Conservation (phyloP, 2,329 filamentous ascomycete species). For the Aspergillus ruber region DNA sequence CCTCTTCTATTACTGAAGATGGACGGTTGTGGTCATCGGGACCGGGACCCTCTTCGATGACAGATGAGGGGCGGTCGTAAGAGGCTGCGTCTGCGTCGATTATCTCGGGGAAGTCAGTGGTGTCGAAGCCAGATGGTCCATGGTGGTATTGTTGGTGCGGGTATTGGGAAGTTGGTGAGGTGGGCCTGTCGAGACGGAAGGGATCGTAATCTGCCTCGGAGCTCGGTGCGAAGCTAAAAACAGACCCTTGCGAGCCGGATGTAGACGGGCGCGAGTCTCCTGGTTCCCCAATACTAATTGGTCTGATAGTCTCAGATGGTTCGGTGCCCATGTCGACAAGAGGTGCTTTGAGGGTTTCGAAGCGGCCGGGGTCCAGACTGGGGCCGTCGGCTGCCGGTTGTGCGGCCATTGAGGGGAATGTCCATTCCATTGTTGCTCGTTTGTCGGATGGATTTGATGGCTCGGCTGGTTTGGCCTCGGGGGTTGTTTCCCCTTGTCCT, state of each 20-base stretch:
- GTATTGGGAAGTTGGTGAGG: conserved; percentile 14
- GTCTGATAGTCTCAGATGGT: conserved; percentile 9
- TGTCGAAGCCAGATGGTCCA: neutral
- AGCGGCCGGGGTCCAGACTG: conserved; percentile 14
- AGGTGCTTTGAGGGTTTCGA: conserved; percentile 29
- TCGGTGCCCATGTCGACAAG: conserved; percentile 8
- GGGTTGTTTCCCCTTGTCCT: conserved; percentile 2
- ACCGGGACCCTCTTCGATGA: no score
- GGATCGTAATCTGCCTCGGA: conserved; percentile 38
- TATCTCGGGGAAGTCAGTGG: conserved; percentile 35
- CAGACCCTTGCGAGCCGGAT: conserved; percentile 21
- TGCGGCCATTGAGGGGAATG: conserved; percentile 42
- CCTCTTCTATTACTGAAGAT: no score
- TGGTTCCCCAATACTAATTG: conserved; percentile 18
- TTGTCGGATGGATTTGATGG: conserved; percentile 22
- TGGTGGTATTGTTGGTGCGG: conserved; percentile 34
- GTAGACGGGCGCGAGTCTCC: conserved; percentile 33
- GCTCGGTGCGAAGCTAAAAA: conserved; percentile 19
- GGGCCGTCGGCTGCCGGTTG: conserved; percentile 4
- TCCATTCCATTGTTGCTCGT: conserved; percentile 48
- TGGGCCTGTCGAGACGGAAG: conserved; percentile 35
- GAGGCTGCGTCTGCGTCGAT: conserved; percentile 33
- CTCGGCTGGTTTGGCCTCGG: conserved; percentile 12
- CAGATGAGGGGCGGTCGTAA: no score
- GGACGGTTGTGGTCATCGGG: no score